Percentiles rank a stretch among this genome's conserved stretches.
Conservation (phyloP, 805 yeast species). For the Zygosaccharomyces pseudorouxii region DNA sequence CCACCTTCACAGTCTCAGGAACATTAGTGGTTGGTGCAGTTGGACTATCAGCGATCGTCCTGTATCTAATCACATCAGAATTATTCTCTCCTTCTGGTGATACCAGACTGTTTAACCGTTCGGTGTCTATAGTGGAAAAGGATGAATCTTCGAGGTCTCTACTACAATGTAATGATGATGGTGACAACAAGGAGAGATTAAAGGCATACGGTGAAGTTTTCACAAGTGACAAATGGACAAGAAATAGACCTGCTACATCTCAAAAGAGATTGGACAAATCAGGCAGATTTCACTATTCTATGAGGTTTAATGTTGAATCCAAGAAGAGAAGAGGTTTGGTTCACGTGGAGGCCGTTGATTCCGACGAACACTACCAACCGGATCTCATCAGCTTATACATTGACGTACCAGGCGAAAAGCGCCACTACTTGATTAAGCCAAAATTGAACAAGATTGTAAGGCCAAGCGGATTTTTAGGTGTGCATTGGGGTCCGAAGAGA, state of each 20-base stretch:
- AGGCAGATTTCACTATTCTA: constrained; percentile 73
- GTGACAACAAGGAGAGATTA: constrained; percentile 49
- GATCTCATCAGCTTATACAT: constrained; percentile 68
- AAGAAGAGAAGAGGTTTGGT: constrained; percentile 61
- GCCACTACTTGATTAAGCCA: constrained; percentile 68
- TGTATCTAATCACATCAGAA: constrained; percentile 75
- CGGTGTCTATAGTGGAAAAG: constrained; percentile 69
- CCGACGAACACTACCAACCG: constrained; percentile 53
- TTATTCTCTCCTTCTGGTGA: constrained; percentile 86
- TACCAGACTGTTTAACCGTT: constrained; percentile 83
- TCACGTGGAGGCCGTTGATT: constrained; percentile 73
- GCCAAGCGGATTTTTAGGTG: constrained; percentile 66
- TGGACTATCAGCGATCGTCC: constrained; percentile 61
- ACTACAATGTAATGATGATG: constrained; percentile 45
- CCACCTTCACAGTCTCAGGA: constrained; percentile 59
- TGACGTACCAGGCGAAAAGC: constrained; percentile 66
- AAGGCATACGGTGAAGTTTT: constrained; percentile 78
- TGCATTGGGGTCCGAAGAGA: constrained; percentile 80
- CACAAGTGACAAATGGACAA: constrained; percentile 70
- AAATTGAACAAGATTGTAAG: constrained; percentile 43
- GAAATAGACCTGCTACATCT: constrained; percentile 80
- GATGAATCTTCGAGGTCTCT: constrained; percentile 55
- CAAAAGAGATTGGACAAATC: constrained; percentile 55
- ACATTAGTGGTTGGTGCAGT: constrained; percentile 62
- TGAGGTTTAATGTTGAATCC: constrained; percentile 86